Conservation (phyloP, 2,329 filamentous ascomycete genomes). For the Claviceps sp. region DNA sequence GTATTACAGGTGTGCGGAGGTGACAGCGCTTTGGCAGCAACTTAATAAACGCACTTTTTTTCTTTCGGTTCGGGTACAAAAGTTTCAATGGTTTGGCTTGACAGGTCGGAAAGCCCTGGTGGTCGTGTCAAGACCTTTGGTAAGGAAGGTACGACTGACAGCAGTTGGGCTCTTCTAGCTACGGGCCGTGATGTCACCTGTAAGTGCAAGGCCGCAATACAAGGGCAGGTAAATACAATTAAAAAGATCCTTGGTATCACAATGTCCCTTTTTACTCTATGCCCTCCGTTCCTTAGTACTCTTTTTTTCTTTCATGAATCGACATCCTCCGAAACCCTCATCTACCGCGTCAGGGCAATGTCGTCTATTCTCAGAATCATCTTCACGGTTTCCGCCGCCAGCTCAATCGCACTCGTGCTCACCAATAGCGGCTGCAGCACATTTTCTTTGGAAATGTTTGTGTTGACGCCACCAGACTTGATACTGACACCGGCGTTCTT, state of each 20-base stretch:
- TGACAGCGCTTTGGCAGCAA: not conserved
- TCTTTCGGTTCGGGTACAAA: not conserved
- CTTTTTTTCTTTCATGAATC: conserved; percentile 5
- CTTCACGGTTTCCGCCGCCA: conserved; percentile 97
- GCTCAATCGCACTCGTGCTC: conserved; percentile 91
- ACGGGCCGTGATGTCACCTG: no score
- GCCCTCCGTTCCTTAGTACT: conserved; percentile 5
- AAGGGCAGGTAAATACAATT: not conserved
- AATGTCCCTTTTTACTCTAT: conserved; percentile 6
- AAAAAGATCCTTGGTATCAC: conserved; percentile 4
- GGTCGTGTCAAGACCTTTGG: not conserved
- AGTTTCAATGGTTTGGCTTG: no score
- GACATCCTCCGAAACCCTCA: conserved; percentile 14
- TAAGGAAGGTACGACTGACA: not conserved
- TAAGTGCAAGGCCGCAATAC: not conserved
- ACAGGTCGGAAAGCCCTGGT: no score
- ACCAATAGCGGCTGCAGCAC: conserved; percentile 92
- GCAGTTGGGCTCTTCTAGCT: not conserved
- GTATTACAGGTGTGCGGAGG: not conserved
- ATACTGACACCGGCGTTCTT: conserved; percentile 95
- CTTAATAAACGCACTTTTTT: not conserved
- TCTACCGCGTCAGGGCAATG: conserved; percentile 46
- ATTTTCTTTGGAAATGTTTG: conserved; percentile 92
- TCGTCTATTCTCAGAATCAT: conserved; percentile 65
- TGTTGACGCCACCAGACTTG: conserved; percentile 92